Evolutionary conservation across 495 filamentous ascomycete genomes (phyloP), one percentile per base, ranked within the genome.

Genomic region (Aspergillus indologenus): DNA sequence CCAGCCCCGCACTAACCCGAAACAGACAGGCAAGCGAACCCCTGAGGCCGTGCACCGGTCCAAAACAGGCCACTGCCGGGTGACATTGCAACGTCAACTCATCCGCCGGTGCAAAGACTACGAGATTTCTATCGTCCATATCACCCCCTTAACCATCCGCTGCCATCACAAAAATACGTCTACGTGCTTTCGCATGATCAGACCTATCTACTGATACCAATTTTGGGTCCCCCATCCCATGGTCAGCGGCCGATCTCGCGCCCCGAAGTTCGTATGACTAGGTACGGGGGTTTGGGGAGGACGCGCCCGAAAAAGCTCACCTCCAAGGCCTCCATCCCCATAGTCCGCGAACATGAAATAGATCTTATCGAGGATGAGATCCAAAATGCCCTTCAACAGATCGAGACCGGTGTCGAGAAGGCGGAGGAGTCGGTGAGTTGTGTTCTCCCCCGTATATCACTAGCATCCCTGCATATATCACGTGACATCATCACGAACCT

Each of bases 401-500:
- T 96, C 71, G 92, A 95, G 68, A 96, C 93, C 58, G 94, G 94
- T 64, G 94, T 98, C 60, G 94, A 98, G 75, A 92, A 95, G 71
- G 87, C 83, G 57, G 94, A 98, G 75, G 93, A 98, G 82, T 92
- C 89, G 79, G 94, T 96, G 74, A 85, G 92, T 91, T 68, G 67
- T 73, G 22, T 29, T 66, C 67, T 69, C 62, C 66, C 59, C 57
- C 72, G 22, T 69, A 64, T 65, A 59, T 68, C 71, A 68, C 65
- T 65, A 51, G 69, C 67, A 74, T 65, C 73, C 71, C 71, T 75
- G 69, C 69, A 70, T 54, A 56, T 55, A 55, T 79, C 84, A 87
- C 84, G 84, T 86, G 81, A 82, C 68, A 66, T 64, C 60, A 73
- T 74, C 67, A 17, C 61, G 51, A 15, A 69, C 64, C 53, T 66